Evolutionary conservation across 148 eudicot genomes (phyloP).

Genomic region (Selenicereus undatus): DNA sequence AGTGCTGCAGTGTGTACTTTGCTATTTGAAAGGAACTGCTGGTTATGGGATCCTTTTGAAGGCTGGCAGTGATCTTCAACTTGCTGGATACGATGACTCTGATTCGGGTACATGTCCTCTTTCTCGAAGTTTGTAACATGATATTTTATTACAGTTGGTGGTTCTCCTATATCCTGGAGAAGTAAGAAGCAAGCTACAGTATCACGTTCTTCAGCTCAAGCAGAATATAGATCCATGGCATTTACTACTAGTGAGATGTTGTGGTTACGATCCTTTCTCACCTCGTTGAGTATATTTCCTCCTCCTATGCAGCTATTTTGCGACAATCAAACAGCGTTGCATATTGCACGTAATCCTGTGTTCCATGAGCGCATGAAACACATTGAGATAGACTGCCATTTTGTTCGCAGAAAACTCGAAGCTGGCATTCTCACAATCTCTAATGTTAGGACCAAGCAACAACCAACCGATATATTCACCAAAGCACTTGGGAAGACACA

Average conservation of each 20-base stretch:
- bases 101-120: not conserved
- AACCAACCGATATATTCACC: not conserved
- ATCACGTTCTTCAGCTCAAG: not conserved
- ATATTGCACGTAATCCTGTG: not conserved
- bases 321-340: not conserved
- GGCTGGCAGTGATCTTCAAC: not conserved
- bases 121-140: not conserved
- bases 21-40: not conserved
- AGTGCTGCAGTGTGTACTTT: not conserved
- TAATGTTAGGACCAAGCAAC: not conserved
- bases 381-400: not conserved
- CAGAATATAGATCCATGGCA: not conserved
- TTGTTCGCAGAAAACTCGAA: not conserved
- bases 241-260: not conserved
- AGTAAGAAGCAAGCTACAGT: not conserved
- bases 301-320: not conserved
- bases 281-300: not conserved
- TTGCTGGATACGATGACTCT: not conserved
- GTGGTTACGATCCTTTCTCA: not conserved
- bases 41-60: not conserved
- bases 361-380: not conserved
- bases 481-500: not conserved
- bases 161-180: not conserved
- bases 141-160: not conserved
- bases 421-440: not conserved